Percentiles rank a stretch among this genome's conserved stretches.
Evolutionary conservation across 768 basidiomycete genomes (phyloP).

Genomic region (Boletellus emodensis): DNA sequence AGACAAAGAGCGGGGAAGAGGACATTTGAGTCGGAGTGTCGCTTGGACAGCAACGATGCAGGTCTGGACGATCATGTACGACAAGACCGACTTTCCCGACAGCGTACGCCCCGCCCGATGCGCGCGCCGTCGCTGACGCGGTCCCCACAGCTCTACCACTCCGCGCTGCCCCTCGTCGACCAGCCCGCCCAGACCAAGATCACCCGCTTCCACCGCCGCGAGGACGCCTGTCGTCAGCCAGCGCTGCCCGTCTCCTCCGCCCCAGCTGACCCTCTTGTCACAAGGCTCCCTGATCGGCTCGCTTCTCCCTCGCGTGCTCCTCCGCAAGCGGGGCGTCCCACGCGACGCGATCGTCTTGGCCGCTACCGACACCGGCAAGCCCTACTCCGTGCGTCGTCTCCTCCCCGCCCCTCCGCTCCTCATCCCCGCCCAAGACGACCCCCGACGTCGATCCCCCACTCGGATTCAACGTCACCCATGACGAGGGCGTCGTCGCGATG

Average conservation of each 20-base stretch:
- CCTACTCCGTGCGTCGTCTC: slow-evolving; percentile 57
- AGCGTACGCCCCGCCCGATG: slow-evolving; percentile 25
- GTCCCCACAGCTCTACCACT: slow-evolving; percentile 53
- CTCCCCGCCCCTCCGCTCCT: slow-evolving; percentile 1
- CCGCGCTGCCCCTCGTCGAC: slow-evolving; percentile 57
- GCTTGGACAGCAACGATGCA: slow-evolving; percentile 34
- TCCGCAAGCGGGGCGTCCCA: slow-evolving; percentile 54
- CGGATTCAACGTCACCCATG: slow-evolving; percentile 80
- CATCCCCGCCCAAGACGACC: slow-evolving; percentile 36
- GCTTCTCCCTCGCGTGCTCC: slow-evolving; percentile 64
- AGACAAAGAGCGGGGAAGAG: slow-evolving; percentile 42
- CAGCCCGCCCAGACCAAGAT: slow-evolving; percentile 52
- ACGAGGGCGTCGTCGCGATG: slow-evolving; percentile 69
- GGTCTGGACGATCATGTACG: slow-evolving; percentile 40
- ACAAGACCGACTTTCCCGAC: slow-evolving; percentile 33
- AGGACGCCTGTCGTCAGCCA: slow-evolving; percentile 70
- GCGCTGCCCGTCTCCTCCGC: not conserved
- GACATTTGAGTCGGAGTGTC: slow-evolving; percentile 21
- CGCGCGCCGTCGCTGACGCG: not conserved
- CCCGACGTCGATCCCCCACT: slow-evolving; percentile 49
- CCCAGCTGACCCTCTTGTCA: not conserved
- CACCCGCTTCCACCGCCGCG: slow-evolving; percentile 61
- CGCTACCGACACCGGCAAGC: slow-evolving; percentile 64
- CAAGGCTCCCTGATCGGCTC: slow-evolving; percentile 76
- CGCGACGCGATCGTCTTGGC: slow-evolving; percentile 47